A percentile compares a stretch with the other conserved stretches of the same genome.
phyloP scores from a whole-genome alignment of 305 asterid species.

The Petunia hybrid region DNA sequence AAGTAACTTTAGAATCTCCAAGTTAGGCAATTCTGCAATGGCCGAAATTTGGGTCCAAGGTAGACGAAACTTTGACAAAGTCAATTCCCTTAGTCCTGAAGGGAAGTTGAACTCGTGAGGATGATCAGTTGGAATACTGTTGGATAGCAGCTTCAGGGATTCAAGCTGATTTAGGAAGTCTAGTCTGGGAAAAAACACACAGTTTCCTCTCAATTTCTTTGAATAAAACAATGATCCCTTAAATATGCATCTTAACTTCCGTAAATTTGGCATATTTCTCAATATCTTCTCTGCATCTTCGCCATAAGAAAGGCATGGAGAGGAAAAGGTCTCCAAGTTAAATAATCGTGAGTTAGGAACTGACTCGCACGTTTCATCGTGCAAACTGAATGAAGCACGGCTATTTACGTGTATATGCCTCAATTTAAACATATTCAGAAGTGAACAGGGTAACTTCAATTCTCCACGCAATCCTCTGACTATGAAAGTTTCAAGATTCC shows the following conservation, averaged over 20 bases:
- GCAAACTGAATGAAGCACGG: constrained; percentile 6
- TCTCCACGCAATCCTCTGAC: constrained; percentile 7
- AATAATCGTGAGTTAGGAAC: not conserved
- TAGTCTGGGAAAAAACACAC: not conserved
- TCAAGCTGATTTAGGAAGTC: constrained; percentile 13
- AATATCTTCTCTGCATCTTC: constrained; percentile 1
- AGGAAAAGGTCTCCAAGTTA: constrained; percentile 31
- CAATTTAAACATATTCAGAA: constrained; percentile 20
- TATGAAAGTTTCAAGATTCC: constrained; percentile 37
- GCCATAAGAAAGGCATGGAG: constrained; percentile 24
- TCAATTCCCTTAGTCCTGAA: not conserved
- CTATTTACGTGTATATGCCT: constrained; percentile 2
- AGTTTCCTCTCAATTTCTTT: not conserved
- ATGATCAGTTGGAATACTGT: not conserved
- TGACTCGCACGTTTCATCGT: not conserved
- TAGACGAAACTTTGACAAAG: not conserved
- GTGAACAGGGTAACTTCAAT: not conserved
- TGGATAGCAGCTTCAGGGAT: not conserved
- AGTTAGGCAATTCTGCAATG: not conserved
- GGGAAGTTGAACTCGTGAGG: constrained; percentile 1
- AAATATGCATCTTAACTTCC: not conserved
- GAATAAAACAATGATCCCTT: not conserved
- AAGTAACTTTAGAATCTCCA: not conserved
- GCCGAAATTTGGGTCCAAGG: not conserved
- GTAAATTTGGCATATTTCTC: constrained; percentile 23